Percentiles rank a stretch among this genome's conserved stretches.
These are phyloP conservation scores for Odontarrhena argentea DNA, from an alignment of 345 rosid species.

Conservation along the genomic window DNA sequence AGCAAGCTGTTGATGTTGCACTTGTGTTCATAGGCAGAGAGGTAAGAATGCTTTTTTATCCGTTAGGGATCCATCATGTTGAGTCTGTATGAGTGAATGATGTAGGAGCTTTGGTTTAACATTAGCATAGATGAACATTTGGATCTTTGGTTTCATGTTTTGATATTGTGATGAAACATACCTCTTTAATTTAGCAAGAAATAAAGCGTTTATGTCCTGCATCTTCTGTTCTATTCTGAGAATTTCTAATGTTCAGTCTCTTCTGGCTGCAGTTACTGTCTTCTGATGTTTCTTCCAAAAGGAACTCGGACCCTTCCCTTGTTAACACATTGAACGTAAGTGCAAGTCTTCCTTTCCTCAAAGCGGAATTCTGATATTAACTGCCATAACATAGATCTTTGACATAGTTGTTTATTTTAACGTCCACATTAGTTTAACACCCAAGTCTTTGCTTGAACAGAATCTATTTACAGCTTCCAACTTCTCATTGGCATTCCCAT, in stretches of 20 bases:
- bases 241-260: conserved; percentile 16
- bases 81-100: background rate
- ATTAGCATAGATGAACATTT: background rate
- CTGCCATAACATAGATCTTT: conserved; percentile 2
- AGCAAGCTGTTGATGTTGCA: conserved; percentile 65
- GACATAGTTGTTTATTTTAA: conserved; percentile 4
- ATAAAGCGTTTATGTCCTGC: conserved; percentile 2
- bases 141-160: conserved; percentile 2
- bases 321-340: conserved; percentile 72
- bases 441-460: conserved; percentile 48
- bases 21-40: conserved; percentile 86
- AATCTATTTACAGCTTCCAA: conserved; percentile 63
- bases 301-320: conserved; percentile 56
- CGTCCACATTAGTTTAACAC: conserved; percentile 12
- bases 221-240: conserved; percentile 13
- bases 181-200: conserved; percentile 11
- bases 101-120: background rate
- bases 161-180: conserved; percentile 15
- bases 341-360: conserved; percentile 13
- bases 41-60: conserved; percentile 47
- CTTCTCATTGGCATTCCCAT: conserved; percentile 94
- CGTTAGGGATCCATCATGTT: background rate
- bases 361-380: too few species aligned
- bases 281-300: conserved; percentile 62
- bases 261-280: conserved; percentile 61